A percentile compares a stretch with the other conserved stretches of the same genome.
Conservation (phyloP, 2,329 filamentous ascomycete species). For the Whalleya microplaca region DNA sequence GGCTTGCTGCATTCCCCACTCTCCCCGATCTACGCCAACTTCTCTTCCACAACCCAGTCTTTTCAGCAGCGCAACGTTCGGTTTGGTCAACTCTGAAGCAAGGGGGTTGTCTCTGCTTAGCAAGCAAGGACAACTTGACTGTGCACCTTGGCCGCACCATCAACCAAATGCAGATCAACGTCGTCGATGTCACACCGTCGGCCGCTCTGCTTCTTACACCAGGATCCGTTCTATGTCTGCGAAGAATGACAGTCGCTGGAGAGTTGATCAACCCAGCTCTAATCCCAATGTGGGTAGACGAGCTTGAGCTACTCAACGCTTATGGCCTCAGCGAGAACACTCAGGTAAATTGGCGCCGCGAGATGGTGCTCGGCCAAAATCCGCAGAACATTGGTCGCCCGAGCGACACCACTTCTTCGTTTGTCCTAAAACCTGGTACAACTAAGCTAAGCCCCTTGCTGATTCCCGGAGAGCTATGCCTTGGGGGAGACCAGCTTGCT, state of each 20-base stretch:
- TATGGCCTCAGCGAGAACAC: slow-evolving; percentile 16
- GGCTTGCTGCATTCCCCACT: slow-evolving; percentile 6
- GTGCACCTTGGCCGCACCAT: slow-evolving; percentile 6
- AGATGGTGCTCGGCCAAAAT: slow-evolving; percentile 6
- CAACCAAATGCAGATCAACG: slow-evolving; percentile 10
- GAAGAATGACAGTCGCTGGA: slow-evolving; percentile 9
- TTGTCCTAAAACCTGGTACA: slow-evolving; percentile 7
- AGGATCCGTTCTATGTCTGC: slow-evolving; percentile 2
- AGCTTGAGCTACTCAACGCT: slow-evolving; percentile 9
- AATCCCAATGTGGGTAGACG: slow-evolving; percentile 7
- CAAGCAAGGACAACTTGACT: slow-evolving; percentile 4
- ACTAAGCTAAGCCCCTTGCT: slow-evolving; percentile 6
- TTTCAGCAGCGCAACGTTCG: slow-evolving; percentile 12
- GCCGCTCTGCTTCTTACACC: slow-evolving; percentile 6
- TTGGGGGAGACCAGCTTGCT: slow-evolving; percentile 11
- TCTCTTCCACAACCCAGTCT: slow-evolving; percentile 16
- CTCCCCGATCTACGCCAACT: slow-evolving; percentile 5
- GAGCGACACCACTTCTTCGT: slow-evolving; percentile 8
- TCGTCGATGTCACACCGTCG: slow-evolving; percentile 10
- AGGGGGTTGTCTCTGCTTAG: slow-evolving; percentile 13
- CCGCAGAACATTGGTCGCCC: slow-evolving; percentile 9
- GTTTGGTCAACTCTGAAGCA: slow-evolving; percentile 10
- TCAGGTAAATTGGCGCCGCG: slow-evolving; percentile 11
- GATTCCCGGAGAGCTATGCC: slow-evolving; percentile 12
- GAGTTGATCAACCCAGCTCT: slow-evolving; percentile 10